Evolutionary conservation across 208 protist genomes (phyloP).

Genomic region (Novymonas esmeraldas): DNA sequence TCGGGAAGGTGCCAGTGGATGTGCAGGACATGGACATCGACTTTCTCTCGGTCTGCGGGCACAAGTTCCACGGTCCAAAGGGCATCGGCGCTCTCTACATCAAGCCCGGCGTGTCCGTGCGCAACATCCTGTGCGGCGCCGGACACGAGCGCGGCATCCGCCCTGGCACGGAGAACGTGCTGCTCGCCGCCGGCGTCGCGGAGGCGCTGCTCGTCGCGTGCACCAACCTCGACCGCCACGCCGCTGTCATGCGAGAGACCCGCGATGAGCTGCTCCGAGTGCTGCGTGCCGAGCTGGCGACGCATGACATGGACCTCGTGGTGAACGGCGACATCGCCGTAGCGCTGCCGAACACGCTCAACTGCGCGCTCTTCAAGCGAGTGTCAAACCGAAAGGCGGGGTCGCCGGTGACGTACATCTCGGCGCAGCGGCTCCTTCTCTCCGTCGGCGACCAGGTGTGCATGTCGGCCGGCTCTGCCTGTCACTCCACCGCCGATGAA

Average conservation of each 20-base stretch:
- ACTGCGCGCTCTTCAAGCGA: conserved; percentile 73
- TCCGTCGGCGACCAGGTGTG: conserved; percentile 71
- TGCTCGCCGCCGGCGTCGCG: conserved; percentile 77
- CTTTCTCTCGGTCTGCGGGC: conserved; percentile 96
- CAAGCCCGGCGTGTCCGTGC: conserved; percentile 47
- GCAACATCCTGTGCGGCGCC: conserved; percentile 80
- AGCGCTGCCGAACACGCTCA: conserved; percentile 87
- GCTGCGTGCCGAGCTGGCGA: conserved; percentile 55
- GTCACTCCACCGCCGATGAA: conserved; percentile 64
- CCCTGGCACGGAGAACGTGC: conserved; percentile 87
- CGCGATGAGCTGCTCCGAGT: conserved; percentile 65
- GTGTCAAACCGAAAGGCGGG: conserved; percentile 31
- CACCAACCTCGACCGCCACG: conserved; percentile 34
- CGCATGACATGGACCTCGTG: conserved; percentile 62
- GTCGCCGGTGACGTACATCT: conserved; percentile 63
- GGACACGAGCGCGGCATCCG: conserved; percentile 83
- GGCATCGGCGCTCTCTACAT: conserved; percentile 84
- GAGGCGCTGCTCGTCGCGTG: conserved; percentile 65
- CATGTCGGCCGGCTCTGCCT: conserved; percentile 87
- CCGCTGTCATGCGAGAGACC: conserved; percentile 51
- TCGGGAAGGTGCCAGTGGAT: conserved; percentile 98
- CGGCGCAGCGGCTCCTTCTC: conserved; percentile 65
- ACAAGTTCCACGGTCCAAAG: conserved; percentile 99
- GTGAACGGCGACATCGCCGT: conserved; percentile 64
- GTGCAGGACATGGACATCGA: conserved; percentile 93